A percentile compares a stretch with the other conserved stretches of the same genome.
phyloP scores from a whole-genome alignment of 345 rosid species.

The Heritiera littoralis region DNA sequence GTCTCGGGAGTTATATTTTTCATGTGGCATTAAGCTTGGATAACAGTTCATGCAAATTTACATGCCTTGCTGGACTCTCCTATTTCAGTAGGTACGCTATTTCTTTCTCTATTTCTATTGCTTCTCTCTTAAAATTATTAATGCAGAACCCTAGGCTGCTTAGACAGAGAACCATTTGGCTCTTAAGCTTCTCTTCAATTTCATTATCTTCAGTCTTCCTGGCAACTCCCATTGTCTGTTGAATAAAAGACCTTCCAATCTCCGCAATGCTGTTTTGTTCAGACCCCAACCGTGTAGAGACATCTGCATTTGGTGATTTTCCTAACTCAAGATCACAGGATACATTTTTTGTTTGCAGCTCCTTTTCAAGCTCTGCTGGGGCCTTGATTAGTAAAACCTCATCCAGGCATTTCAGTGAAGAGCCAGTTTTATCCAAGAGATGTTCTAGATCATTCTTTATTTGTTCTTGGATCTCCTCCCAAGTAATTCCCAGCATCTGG shows the following conservation, averaged over 20 bases:
- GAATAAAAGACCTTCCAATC: constrained; percentile 42
- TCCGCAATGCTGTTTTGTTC: constrained; percentile 39
- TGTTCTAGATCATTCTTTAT: constrained; percentile 41
- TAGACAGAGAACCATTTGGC: constrained; percentile 39
- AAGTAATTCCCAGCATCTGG: constrained; percentile 23
- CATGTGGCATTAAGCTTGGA: constrained; percentile 20
- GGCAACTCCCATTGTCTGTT: constrained; percentile 34
- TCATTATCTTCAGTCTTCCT: constrained; percentile 30
- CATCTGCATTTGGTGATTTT: constrained; percentile 31
- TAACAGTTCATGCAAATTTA: constrained; percentile 32
- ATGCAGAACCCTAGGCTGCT: constrained; percentile 62
- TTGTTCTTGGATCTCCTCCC: constrained; percentile 37
- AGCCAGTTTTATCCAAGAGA: constrained; percentile 41
- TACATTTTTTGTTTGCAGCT: constrained; percentile 40
- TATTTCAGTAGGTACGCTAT: constrained; percentile 45
- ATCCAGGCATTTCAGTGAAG: constrained; percentile 46
- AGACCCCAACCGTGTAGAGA: constrained; percentile 24
- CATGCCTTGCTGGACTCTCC: constrained; percentile 41
- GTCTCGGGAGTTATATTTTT: neutral
- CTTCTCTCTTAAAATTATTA: constrained; percentile 50
- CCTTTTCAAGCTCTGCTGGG: constrained; percentile 26
- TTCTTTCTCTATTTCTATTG: constrained; percentile 45
- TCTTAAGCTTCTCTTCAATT: constrained; percentile 42
- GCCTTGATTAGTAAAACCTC: constrained; percentile 37
- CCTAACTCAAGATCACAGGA: constrained; percentile 57